phyloP scores from a whole-genome alignment of 2,329 filamentous ascomycete species.

The Sodiomyces alkalinus region DNA sequence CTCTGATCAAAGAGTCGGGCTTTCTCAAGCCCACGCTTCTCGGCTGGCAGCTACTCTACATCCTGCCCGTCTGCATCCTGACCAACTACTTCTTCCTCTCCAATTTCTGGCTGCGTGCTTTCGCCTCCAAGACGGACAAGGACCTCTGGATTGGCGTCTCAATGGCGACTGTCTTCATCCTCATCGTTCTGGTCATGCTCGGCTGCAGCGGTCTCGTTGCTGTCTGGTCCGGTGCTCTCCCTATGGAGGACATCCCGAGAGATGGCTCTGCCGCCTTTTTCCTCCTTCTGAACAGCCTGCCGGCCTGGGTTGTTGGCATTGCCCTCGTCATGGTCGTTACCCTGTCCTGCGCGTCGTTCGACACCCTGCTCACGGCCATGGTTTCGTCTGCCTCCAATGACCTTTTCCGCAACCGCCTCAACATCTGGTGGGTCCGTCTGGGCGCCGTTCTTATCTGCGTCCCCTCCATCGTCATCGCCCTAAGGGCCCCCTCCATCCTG shows the following conservation, averaged over 20 bases:
- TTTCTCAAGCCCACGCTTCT: slow-evolving; percentile 54
- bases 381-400: slow-evolving; percentile 76
- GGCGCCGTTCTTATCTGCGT: slow-evolving; percentile 59
- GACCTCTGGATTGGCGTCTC: slow-evolving; percentile 62
- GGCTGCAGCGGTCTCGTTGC: slow-evolving; percentile 61
- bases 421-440: slow-evolving; percentile 56
- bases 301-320: slow-evolving; percentile 68
- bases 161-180: slow-evolving; percentile 49
- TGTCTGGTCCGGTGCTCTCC: slow-evolving; percentile 60
- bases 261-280: slow-evolving; percentile 62
- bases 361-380: slow-evolving; percentile 71
- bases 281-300: slow-evolving; percentile 54
- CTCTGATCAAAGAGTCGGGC: slow-evolving; percentile 52
- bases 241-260: slow-evolving; percentile 40
- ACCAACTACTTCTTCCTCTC: slow-evolving; percentile 83
- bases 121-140: slow-evolving; percentile 63
- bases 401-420: slow-evolving; percentile 67
- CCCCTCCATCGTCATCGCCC: slow-evolving; percentile 57
- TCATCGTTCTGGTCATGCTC: slow-evolving; percentile 58
- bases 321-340: slow-evolving; percentile 68
- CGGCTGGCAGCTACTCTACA: slow-evolving; percentile 78
- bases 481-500: slow-evolving; percentile 58
- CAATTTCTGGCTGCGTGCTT: slow-evolving; percentile 72
- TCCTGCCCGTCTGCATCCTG: slow-evolving; percentile 63
- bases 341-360: slow-evolving; percentile 64